Conservation (phyloP, 2,329 filamentous ascomycete genomes). For the Emergomyces africanus region DNA sequence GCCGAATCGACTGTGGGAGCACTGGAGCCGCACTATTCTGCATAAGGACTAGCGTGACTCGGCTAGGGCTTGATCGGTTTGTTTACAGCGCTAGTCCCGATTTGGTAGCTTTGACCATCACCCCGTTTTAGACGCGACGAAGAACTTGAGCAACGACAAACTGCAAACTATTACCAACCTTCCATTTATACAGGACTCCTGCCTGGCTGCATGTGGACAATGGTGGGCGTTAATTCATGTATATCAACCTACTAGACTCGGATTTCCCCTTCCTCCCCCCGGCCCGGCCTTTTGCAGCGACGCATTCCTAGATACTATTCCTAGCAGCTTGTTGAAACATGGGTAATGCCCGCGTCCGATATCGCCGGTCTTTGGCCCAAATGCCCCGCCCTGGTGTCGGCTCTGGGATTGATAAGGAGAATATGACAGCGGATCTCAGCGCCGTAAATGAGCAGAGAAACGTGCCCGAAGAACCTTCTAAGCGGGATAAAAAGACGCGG, state of each 20-base stretch:
- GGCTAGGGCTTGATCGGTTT: slow-evolving; percentile 33
- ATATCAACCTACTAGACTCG: neutral
- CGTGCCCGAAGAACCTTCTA: slow-evolving; percentile 18
- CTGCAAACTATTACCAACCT: neutral
- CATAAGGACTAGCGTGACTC: slow-evolving; percentile 18
- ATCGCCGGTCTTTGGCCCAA: slow-evolving; percentile 62
- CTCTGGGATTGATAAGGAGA: slow-evolving; percentile 56
- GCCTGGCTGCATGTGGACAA: neutral
- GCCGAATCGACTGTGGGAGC: slow-evolving; percentile 28
- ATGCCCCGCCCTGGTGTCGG: slow-evolving; percentile 38
- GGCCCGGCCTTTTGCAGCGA: no score
- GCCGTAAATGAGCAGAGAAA: slow-evolving; percentile 22
- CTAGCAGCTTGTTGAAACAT: slow-evolving; percentile 10
- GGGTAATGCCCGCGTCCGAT: slow-evolving; percentile 25
- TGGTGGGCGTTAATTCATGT: neutral
- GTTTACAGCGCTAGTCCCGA: slow-evolving; percentile 25
- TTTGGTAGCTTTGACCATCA: slow-evolving; percentile 20
- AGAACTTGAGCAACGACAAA: slow-evolving; percentile 4
- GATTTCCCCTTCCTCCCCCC: neutral
- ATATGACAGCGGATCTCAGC: slow-evolving; percentile 55
- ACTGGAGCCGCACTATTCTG: slow-evolving; percentile 22
- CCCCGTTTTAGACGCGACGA: slow-evolving; percentile 8
- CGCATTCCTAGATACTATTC: neutral
- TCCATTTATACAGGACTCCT: neutral
- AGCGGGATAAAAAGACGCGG: slow-evolving; percentile 53